Conservation (phyloP, 805 yeast species). For the Spathaspora girioi region DNA sequence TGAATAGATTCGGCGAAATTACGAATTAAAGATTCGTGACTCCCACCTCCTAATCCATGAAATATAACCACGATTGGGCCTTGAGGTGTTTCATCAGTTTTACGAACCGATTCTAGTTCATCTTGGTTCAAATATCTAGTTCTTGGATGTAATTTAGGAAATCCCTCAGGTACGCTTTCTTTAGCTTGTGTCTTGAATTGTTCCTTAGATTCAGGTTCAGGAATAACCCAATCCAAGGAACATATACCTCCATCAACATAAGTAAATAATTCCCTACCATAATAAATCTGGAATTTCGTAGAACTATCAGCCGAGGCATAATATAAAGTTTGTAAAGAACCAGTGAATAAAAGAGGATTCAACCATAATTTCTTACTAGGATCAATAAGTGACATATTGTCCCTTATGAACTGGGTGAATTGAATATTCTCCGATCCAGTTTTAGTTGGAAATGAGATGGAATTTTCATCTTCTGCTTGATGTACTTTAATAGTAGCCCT, state of each 20-base stretch:
- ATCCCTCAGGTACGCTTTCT: conserved; percentile 31
- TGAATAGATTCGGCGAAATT: conserved; percentile 46
- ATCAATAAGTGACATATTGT: conserved; percentile 18
- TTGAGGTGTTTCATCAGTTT: conserved; percentile 16
- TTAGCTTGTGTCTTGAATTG: conserved; percentile 21
- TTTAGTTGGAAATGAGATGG: conserved; percentile 12
- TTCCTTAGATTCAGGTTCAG: conserved; percentile 24
- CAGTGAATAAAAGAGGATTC: conserved; percentile 64
- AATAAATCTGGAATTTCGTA: conserved; percentile 54
- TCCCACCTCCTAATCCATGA: conserved; percentile 84
- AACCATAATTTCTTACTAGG: conserved; percentile 42
- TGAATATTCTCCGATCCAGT: conserved; percentile 6
- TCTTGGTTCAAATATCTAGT: conserved; percentile 48
- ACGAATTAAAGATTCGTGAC: conserved; percentile 75
- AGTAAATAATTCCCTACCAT: conserved; percentile 64
- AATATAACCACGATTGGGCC: conserved; percentile 61
- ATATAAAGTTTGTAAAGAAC: conserved; percentile 74
- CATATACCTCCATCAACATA: conserved; percentile 68
- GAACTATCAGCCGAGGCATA: conserved; percentile 54
- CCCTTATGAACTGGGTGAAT: conserved; percentile 13
- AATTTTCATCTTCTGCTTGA: conserved; percentile 14
- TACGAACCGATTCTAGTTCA: conserved; percentile 36
- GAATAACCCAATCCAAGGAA: conserved; percentile 70
- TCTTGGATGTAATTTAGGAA: conserved; percentile 42
- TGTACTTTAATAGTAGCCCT: conserved; percentile 28